Evolutionary conservation across 495 filamentous ascomycete species (phyloP), one percentile per base, ranked within the genome.

Genomic region (Penicillium malachiteum): DNA sequence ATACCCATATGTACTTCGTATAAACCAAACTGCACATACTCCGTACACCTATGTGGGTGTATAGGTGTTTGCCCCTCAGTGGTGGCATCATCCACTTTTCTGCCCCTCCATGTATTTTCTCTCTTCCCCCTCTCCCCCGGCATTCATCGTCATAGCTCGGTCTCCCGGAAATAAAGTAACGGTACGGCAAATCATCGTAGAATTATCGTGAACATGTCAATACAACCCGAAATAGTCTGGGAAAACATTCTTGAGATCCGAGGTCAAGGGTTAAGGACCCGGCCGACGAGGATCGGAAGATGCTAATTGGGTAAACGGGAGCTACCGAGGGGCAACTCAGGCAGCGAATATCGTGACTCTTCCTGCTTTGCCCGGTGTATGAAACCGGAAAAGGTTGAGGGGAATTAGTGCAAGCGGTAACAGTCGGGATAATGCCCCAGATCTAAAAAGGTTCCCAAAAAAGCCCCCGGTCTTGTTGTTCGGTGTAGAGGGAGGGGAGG

Each of bases 281-380:
- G 37, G 35, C 62, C 64, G 63, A 58, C 33, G 62, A 51, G 47
- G 41, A 57, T 52, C 45, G n/a, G 2, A 7, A 47, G 12, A 39
- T 45, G 56, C 62, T 65, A 21, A 76, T 76, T 76, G 73, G 73
- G 52, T 56, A 54, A 33, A 56, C 58, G 67, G 66, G 54, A 72
- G 66, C 57, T 70, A 64, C 61, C 65, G 71, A 72, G 69, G 67
- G 64, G 63, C 52, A 57, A 48, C 18, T 40, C 14, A 46, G 52
- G 31, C 5, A 17, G 48, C 50, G 69, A 67, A 76, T 74, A 76
- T 73, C 71, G 71, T 76, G 67, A 64, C 30, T 64, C 69, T 75
- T 68, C 75, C 75, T 78, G 75, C 66, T 75, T 77, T 75, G 66
- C 72, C 75, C 75, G 75, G 75, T 77, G 72, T 76, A 72, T 76